phyloP scores from a whole-genome alignment of 805 yeast genomes.

The Kazachstania psychrophila region DNA sequence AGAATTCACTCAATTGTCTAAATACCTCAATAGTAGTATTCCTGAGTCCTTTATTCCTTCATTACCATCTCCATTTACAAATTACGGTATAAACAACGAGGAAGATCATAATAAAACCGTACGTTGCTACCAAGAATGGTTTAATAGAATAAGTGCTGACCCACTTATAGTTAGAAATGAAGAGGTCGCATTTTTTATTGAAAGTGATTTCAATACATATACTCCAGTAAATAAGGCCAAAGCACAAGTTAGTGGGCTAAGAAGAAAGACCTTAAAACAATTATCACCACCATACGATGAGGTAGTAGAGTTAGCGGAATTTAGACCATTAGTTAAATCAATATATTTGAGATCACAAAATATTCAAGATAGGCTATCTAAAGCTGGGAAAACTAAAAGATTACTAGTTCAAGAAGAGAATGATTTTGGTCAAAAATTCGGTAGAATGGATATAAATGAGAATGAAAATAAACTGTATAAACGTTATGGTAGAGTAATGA shows the following conservation, averaged over 20 bases:
- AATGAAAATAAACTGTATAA: conserved; percentile 52
- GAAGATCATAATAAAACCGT: conserved; percentile 60
- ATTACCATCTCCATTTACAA: conserved; percentile 63
- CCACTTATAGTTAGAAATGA: conserved; percentile 81
- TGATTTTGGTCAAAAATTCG: conserved; percentile 35
- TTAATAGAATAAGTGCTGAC: conserved; percentile 58
- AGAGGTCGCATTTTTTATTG: conserved; percentile 77
- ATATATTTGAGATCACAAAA: conserved; percentile 51
- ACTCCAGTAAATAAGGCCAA: conserved; percentile 40
- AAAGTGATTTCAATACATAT: conserved; percentile 55
- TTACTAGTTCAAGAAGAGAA: conserved; percentile 49
- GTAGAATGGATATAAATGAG: conserved; percentile 19
- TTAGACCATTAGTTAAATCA: conserved; percentile 78
- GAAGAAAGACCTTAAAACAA: conserved; percentile 85
- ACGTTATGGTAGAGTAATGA: conserved; percentile 59
- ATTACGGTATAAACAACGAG: conserved; percentile 75
- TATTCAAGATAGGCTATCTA: conserved; percentile 48
- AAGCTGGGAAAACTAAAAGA: conserved; percentile 37
- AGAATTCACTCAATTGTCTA: conserved; percentile 69
- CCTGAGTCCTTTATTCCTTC: conserved; percentile 92
- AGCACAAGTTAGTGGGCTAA: conserved; percentile 74
- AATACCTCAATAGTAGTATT: conserved; percentile 68
- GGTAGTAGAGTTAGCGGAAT: conserved; percentile 66
- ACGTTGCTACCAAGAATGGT: conserved; percentile 72
- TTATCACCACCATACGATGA: conserved; percentile 88